Evolutionary conservation across 139 green algal genomes (phyloP), one percentile per base, ranked within the genome.

Genomic region (Picochlorum costavermella): DNA sequence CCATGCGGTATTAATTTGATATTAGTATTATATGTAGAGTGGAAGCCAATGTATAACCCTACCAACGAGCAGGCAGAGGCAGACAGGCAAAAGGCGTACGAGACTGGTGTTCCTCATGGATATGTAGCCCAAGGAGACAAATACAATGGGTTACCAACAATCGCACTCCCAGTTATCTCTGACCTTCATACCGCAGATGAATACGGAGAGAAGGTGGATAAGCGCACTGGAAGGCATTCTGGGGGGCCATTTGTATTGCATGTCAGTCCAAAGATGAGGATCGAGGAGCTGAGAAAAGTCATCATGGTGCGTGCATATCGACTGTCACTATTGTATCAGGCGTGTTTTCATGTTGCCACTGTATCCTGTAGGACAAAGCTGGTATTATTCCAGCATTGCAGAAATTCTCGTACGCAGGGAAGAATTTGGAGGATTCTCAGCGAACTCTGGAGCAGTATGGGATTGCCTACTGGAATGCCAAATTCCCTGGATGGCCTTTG

Each of bases 381-480:
- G 89, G 89, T 31, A 84, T 96, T 37, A 64, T 92, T 14, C 89
- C 89, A 3, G 89, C 80, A 3, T 63, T 96, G 65, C 83, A 90
- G 78, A 66, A 65, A 56, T 75, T 95, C 30, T 83, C 72, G 2
- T 91, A 86, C 40, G 86, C 81, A 36, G 87, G 86, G 6, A 92
- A 93, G 73, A 71, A 81, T 60, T 59, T 96, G 58, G 85, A 95
- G 11, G 90, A 96, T 69, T 64, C 86, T 6, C 83, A 95, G 68
- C 65, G 90, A 37, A 96, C 85, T n/a, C 74, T 96, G 45, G 83
- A 90, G 71, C 90, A 96, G 55, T 92, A 95, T 37, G 88, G 90
- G 14, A 64, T 96, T 17, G 65, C 69, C 0, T 95, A 95, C 72
- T 96, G 90, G 90, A 74, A 92, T 60, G 60, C 50, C 14, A 92